Base-by-base conservation (phyloP, 768 basidiomycete species). In the Mrakia gelida region DNA sequence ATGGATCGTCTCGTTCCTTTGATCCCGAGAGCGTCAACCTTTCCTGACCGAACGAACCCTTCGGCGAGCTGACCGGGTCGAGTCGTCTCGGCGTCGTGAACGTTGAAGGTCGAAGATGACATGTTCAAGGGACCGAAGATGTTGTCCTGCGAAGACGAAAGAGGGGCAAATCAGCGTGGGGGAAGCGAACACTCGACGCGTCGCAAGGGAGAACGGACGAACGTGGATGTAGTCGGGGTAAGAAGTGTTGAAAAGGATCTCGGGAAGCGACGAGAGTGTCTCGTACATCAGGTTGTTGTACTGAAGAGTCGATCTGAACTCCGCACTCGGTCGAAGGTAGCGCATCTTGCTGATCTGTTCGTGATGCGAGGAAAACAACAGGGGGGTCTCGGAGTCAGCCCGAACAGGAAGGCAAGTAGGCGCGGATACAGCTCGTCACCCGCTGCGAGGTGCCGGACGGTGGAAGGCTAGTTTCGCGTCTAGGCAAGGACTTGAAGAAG, bases 281-380 rank as follows among this genome's bases (percentile, higher is more conserved):
- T 75, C 74, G 61, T 63, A 75, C 59, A 65, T 65, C 7, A 75
- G 18, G 34, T 75, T 75, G 61, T 75, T 75, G 41, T 75, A 75
- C 62, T 75, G 73, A 3, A 38, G 54, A 3, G 45, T 54, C 8
- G 45, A 23, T 18, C 74, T 56, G 49, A 75, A 75, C n/a, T 62
- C 74, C 15, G 59, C 28, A 16, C 38, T 43, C 32, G 74, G 63
- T 30, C 63, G 38, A 6, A 75, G 74, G n/a, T 75, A 65, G 0
- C 74, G 61, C 74, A 63, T 18, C 41, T 3, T 62, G 61, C 59
- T 43, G 38, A 75, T 75, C 71, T 73, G 34, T 45, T 21, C 5
- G 45, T 2, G 45, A 45, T 2, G 45, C 15, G 15, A 45, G 9
- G 26, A 13, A 30, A 32, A 9, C 52, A 59, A 54, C 52, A 52